Conservation (phyloP, 148 eudicot genomes). For the Limonium bicolor region DNA sequence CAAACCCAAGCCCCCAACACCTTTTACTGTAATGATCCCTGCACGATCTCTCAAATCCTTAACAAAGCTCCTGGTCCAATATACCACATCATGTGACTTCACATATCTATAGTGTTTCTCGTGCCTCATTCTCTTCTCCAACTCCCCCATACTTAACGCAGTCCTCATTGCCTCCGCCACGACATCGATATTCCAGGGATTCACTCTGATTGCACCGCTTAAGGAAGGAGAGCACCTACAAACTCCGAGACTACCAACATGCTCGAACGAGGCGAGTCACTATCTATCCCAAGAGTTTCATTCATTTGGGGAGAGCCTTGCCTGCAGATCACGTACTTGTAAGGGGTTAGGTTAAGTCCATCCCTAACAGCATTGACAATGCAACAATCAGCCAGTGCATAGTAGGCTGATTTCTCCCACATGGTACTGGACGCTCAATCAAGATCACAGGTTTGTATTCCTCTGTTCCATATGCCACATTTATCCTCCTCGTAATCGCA, state of each 20-base stretch:
- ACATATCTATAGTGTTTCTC: constrained; percentile 63
- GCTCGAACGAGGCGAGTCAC: constrained; percentile 31
- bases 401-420: constrained; percentile 52
- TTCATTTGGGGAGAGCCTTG: constrained; percentile 39
- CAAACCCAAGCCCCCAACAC: constrained; percentile 68
- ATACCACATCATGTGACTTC: constrained; percentile 56
- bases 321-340: constrained; percentile 55
- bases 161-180: constrained; percentile 42
- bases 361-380: constrained; percentile 74
- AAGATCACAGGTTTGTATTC: constrained; percentile 36
- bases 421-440: constrained; percentile 32
- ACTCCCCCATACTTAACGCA: constrained; percentile 29
- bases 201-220: constrained; percentile 65
- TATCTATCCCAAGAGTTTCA: constrained; percentile 25
- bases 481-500: constrained; percentile 27
- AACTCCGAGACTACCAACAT: constrained; percentile 63
- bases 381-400: constrained; percentile 63
- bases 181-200: constrained; percentile 58
- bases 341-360: constrained; percentile 61
- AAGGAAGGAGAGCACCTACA: constrained; percentile 74
- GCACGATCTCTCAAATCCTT: constrained; percentile 53
- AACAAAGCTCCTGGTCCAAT: constrained; percentile 61
- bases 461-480: constrained; percentile 24
- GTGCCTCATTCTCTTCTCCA: constrained; percentile 38
- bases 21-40: constrained; percentile 42